Conservation (phyloP, 2,329 filamentous ascomycete species). For the Claviceps sp. region DNA sequence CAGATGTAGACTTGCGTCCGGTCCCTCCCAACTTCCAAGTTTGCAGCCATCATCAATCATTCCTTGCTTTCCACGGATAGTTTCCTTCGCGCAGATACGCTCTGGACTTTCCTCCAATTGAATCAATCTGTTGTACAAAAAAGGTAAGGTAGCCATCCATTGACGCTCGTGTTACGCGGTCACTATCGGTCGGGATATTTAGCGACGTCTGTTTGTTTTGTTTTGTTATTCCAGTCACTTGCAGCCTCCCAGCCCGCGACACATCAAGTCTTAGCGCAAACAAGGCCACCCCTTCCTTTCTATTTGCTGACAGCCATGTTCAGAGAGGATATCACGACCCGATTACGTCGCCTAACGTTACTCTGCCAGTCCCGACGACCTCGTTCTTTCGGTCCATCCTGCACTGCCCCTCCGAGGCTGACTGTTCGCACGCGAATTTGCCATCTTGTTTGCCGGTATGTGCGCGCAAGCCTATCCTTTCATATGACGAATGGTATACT, state of each 20-base stretch:
- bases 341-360: neutral
- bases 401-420: neutral
- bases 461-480: neutral
- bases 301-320: neutral
- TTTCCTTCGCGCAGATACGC: neutral
- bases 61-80: neutral
- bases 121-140: no score
- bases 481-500: neutral
- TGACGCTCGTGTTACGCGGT: neutral
- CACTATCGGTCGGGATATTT: neutral
- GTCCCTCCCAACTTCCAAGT: neutral
- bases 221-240: neutral
- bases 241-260: neutral
- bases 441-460: constrained; percentile 2
- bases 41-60: neutral
- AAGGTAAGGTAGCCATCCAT: neutral
- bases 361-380: neutral
- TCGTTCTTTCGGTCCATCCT: constrained; percentile 1
- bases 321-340: neutral
- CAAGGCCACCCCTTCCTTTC: neutral
- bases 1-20: neutral
- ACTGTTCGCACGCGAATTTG: neutral
- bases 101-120: neutral
- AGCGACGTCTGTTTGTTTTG: neutral
- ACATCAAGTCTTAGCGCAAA: neutral